Base-by-base conservation (phyloP, 2,329 filamentous ascomycete genomes). In the Akanthomyces muscarius region DNA sequence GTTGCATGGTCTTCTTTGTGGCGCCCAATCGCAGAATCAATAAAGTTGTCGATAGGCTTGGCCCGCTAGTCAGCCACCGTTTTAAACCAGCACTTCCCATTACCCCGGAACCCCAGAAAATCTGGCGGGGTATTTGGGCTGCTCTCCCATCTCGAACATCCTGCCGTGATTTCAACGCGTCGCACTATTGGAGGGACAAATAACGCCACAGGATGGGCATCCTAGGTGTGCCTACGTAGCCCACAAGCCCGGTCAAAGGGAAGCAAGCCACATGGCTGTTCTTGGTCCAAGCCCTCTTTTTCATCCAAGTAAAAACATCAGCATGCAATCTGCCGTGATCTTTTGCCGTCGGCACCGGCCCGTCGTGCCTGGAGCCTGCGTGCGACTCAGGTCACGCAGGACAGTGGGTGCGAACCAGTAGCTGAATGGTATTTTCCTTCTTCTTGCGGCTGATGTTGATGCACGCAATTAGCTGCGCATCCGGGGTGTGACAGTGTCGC, bases 401-500 rank as follows among this genome's bases (percentile, higher is more conserved):
- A 30, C 28, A 11, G 47, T 28, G 13, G 47, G 23, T 7, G 13
- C 14, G 21, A 25, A 13, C 47, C 23, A 48, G 25, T 18, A 30
- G 38, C 5, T 30, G 13, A 14, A 18, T 10, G 7, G 10, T 28
- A 16, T 18, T 30, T 8, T 28, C 16, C 38, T 18, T 30, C 16
- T 16, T 5, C 5, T 48, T 14, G 41, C 65, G 67, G 18, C 61
- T 58, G 50, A 48, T 58, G 59, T 69, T 68, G 59, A 63, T 54
- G 21, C 60, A 51, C 42, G 47, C 67, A 48, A 28, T 62, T 66
- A 51, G 54, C 63, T 57, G 10, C 25, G 4, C 2, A 30, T 50
- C 10, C 25, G 23, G 3, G 30, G 23, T 30, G 13, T 30, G 47
- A 18, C 47, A 23, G 25, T 18, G 4, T 14, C 11, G 25, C 47